phyloP scores from a whole-genome alignment of 2,329 filamentous ascomycete genomes.

The Chaetomium strumarium region DNA sequence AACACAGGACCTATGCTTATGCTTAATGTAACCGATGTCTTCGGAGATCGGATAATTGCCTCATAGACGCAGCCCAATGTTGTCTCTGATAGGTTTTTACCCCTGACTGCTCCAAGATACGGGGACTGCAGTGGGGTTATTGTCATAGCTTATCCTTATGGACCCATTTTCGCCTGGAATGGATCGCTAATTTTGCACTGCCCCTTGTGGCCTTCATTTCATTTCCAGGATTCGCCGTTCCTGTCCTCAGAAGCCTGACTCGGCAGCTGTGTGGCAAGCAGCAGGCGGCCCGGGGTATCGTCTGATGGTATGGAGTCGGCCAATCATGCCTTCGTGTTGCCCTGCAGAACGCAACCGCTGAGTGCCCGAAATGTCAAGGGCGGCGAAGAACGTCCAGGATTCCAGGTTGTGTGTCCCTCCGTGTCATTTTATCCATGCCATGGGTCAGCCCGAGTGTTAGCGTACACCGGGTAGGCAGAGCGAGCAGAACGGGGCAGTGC shows the following conservation, averaged over 20 bases:
- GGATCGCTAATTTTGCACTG: background rate
- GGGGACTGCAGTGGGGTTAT: background rate
- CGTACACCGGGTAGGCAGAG: background rate
- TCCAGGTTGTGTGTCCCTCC: background rate
- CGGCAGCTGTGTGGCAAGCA: background rate
- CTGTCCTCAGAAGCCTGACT: too few relatives aligned
- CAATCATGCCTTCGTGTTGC: conserved; percentile 7
- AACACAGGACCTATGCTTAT: too few relatives aligned
- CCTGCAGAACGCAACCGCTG: background rate
- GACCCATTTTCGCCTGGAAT: background rate
- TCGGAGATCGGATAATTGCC: too few relatives aligned
- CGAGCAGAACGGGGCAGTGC: conserved; percentile 2
- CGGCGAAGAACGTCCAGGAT: background rate
- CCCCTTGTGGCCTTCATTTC: conserved; percentile 1
- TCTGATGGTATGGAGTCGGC: background rate
- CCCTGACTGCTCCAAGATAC: background rate
- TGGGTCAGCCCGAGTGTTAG: background rate
- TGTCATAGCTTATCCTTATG: background rate
- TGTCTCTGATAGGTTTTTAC: background rate
- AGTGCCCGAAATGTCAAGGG: conserved; percentile 2
- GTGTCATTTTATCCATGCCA: conserved; percentile 11
- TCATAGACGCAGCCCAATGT: too few relatives aligned
- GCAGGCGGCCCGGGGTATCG: background rate
- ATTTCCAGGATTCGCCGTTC: background rate
- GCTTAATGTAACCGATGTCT: too few relatives aligned